Evolutionary conservation across 495 filamentous ascomycete species (phyloP), one percentile per base, ranked within the genome.

Genomic region (Beverwykella pulmonaria): DNA sequence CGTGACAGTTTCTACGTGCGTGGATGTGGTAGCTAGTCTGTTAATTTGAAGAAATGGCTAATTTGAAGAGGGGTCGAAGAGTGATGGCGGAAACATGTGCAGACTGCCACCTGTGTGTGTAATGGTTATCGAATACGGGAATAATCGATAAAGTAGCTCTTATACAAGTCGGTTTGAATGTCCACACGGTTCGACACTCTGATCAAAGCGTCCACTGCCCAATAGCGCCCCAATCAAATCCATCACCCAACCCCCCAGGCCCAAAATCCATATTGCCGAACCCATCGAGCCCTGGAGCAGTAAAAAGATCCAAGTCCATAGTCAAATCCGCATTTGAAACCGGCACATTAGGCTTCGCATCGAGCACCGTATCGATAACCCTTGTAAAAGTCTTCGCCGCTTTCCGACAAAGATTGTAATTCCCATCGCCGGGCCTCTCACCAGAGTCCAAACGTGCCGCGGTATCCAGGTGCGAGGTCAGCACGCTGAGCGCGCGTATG

Each of bases 391-490:
- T 27, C 48, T 56, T 53, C 47, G 52, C 47, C 0, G 60, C 59
- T 32, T 68, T 68, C 14, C 52, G 20, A 34, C 66, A 63, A 36
- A 64, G 32, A 23, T 30, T 48, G 19, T 69, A 59, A 20, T 63
- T 60, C 12, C 52, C 66, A 27, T 69, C 61, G 22, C 53, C 46
- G 14, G 54, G 30, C 30, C 34, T 49, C 47, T 30, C 46, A 27
- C 46, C 57, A 2, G 12, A 7, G 20, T 61, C 49, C 39, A 54
- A 17, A 19, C 39, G 26, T 10, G 53, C 34, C 44, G 29, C 49
- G 2, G 53, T 19, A 27, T 61, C 58, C 26, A 68, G 63, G 55
- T 67, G 48, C 12, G 36, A 52, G 23, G 59, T 63, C 5, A 68
- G 29, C 19, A 68, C 65, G 22, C 50, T 52, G 6, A 69, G 39